Evolutionary conservation across 305 asterid species (phyloP).

Genomic region (Lippia alba): DNA sequence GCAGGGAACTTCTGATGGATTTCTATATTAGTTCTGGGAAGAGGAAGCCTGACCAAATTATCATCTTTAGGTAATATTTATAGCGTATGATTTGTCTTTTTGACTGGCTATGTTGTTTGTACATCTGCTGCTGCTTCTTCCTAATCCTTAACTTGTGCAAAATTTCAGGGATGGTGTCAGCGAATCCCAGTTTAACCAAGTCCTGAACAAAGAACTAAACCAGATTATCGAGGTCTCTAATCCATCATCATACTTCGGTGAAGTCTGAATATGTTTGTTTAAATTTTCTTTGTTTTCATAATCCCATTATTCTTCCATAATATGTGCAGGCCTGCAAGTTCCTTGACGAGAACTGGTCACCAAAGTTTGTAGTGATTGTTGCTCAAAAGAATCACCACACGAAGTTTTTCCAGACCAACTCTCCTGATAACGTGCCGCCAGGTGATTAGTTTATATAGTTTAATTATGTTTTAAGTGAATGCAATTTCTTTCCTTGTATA

Average conservation of each 20-base stretch:
- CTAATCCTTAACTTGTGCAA: conserved; percentile 21
- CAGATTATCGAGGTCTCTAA: conserved; percentile 78
- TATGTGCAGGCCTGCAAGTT: conserved; percentile 75
- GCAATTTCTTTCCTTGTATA: neutral
- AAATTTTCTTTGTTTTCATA: neutral
- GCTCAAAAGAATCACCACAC: conserved; percentile 98
- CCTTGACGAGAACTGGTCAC: conserved; percentile 83
- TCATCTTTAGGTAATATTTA: conserved; percentile 59
- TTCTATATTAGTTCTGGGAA: conserved; percentile 58
- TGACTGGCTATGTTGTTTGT: neutral
- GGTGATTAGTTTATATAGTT: conserved; percentile 47
- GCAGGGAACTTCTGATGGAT: conserved; percentile 68
- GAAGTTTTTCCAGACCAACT: conserved; percentile 74
- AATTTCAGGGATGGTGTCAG: conserved; percentile 90
- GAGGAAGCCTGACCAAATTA: conserved; percentile 69
- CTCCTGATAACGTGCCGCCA: conserved; percentile 90
- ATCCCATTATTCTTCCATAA: neutral
- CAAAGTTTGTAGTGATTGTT: conserved; percentile 83
- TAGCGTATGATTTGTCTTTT: neutral
- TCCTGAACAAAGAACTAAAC: conserved; percentile 76
- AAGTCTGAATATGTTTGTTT: neutral
- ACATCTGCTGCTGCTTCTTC: neutral
- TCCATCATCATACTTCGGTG: conserved; percentile 1
- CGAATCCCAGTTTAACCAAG: conserved; percentile 93
- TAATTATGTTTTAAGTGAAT: neutral